phyloP scores from a whole-genome alignment of 345 rosid genomes.

The Linum tenue region DNA sequence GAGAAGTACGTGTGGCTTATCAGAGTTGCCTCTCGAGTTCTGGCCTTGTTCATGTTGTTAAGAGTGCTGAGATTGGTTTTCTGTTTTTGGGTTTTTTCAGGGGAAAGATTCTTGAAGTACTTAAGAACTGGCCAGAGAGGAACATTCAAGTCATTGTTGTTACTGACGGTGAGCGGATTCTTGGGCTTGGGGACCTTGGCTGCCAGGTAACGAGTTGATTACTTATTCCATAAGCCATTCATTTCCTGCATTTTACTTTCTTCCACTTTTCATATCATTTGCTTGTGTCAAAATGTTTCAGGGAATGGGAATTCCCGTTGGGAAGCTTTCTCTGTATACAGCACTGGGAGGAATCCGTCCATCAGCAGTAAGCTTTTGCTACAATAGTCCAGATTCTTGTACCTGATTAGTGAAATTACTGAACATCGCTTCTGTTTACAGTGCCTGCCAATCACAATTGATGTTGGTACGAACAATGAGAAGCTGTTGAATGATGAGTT shows the following conservation, averaged over 20 bases:
- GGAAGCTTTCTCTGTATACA: conserved; percentile 26
- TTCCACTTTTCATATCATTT: conserved; percentile 26
- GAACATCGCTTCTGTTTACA: background rate
- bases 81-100: conserved; percentile 22
- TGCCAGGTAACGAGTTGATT: conserved; percentile 59
- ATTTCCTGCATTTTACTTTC: background rate
- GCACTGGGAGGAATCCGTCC: conserved; percentile 31
- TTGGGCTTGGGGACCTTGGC: conserved; percentile 98
- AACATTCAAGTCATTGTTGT: conserved; percentile 92
- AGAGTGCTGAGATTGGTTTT: conserved; percentile 11
- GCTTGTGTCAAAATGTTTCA: conserved; percentile 36
- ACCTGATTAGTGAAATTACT: background rate
- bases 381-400: background rate
- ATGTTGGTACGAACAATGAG: conserved; percentile 29
- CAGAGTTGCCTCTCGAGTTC: conserved; percentile 1
- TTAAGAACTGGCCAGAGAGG: conserved; percentile 94
- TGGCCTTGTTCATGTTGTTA: background rate
- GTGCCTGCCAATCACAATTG: conserved; percentile 32
- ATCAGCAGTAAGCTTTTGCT: conserved; percentile 19
- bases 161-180: conserved; percentile 90
- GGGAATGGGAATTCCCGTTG: conserved; percentile 35
- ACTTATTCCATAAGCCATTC: background rate
- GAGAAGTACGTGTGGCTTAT: conserved; percentile 50
- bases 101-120: conserved; percentile 81
- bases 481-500: conserved; percentile 25